phyloP scores from a whole-genome alignment of 2,329 filamentous ascomycete species.

The Fusarium mexicanum region DNA sequence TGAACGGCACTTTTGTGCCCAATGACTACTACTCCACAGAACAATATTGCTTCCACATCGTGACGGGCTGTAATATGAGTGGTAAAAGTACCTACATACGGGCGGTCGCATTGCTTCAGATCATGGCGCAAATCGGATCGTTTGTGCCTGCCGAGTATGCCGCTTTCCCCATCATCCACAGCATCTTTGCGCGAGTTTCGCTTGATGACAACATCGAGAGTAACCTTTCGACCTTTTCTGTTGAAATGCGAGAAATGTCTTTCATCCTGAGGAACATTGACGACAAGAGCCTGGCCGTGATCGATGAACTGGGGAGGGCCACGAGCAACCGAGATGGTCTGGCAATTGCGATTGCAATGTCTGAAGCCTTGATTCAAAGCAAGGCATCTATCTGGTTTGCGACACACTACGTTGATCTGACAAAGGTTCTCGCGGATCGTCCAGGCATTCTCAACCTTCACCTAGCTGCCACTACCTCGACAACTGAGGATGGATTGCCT shows the following conservation, averaged over 20 bases:
- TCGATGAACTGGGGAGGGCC: conserved; percentile 92
- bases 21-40: conserved; percentile 90
- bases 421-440: conserved; percentile 77
- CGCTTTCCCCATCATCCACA: conserved; percentile 80
- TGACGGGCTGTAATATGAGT: conserved; percentile 98
- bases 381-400: conserved; percentile 88
- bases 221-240: conserved; percentile 91
- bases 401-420: conserved; percentile 89
- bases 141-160: conserved; percentile 91
- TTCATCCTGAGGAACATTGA: conserved; percentile 90
- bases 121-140: conserved; percentile 94
- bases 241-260: conserved; percentile 95
- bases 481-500: conserved; percentile 57
- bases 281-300: conserved; percentile 77
- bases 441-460: conserved; percentile 86
- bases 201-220: conserved; percentile 89
- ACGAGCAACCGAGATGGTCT: conserved; percentile 91
- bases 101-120: conserved; percentile 80
- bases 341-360: conserved; percentile 88
- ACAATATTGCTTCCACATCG: conserved; percentile 86
- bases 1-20: conserved; percentile 76
- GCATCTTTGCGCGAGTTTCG: conserved; percentile 87
- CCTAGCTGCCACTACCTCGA: conserved; percentile 73
- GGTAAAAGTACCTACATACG: conserved; percentile 97
- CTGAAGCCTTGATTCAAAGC: conserved; percentile 85